A percentile compares a stretch with the other conserved stretches of the same genome.
phyloP scores from a whole-genome alignment of 306 rosid genomes.

The Crotalaria pallida region DNA sequence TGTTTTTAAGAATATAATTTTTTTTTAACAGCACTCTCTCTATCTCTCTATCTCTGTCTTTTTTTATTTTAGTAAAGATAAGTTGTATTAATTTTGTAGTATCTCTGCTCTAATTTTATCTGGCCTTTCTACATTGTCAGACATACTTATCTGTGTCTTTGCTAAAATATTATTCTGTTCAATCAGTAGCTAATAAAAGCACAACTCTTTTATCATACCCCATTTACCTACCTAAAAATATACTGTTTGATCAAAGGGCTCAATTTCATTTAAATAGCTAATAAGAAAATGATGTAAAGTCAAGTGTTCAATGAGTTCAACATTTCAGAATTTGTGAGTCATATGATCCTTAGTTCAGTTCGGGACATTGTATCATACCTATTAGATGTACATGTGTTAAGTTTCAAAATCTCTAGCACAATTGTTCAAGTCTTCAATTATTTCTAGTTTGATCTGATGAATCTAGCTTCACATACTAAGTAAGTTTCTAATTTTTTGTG shows the following conservation, averaged over 20 bases:
- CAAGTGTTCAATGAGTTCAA: neutral
- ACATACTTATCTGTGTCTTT: neutral
- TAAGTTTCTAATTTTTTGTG: neutral
- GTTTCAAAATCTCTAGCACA: neutral
- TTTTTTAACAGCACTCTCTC: too few relatives aligned
- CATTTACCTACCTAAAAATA: neutral
- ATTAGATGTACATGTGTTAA: neutral
- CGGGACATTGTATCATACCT: neutral
- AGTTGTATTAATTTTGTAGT: neutral
- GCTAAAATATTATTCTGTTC: neutral
- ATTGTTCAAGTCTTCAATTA: neutral
- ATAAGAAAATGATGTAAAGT: neutral
- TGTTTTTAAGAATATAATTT: neutral
- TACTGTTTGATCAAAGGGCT: neutral
- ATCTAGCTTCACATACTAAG: neutral
- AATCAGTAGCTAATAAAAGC: neutral
- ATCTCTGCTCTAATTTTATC: neutral
- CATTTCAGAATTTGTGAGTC: conserved; percentile 5
- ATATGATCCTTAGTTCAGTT: neutral
- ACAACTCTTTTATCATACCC: neutral
- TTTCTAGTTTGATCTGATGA: neutral
- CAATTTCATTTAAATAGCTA: neutral
- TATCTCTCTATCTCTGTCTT: too few relatives aligned
- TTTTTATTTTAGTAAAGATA: neutral
- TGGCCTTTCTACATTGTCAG: neutral